Conservation (phyloP, 202 grass and related monocot species). For the Digitaria exilis region DNA sequence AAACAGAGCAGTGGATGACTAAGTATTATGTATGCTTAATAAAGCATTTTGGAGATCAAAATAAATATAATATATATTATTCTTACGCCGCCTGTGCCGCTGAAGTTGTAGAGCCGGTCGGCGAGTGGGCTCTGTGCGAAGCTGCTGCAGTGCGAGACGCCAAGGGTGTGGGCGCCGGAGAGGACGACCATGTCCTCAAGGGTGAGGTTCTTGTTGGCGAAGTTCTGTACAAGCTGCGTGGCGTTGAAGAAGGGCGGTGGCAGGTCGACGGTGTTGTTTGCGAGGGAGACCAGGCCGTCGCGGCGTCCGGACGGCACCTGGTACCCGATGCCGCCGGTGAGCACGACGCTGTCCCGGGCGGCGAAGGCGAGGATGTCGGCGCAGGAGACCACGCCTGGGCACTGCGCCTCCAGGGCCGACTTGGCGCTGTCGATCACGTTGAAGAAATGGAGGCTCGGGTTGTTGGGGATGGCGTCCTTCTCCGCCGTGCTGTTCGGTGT, state of each 20-base stretch:
- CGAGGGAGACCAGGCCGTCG: slow-evolving; percentile 39
- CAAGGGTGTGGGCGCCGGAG: slow-evolving; percentile 73
- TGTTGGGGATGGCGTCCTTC: slow-evolving; percentile 47
- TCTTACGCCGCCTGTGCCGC: slow-evolving; percentile 29
- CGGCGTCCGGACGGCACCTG: slow-evolving; percentile 56
- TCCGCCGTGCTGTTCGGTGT: slow-evolving; percentile 35
- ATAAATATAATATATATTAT: background rate
- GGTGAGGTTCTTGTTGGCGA: slow-evolving; percentile 48
- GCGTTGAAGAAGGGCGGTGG: slow-evolving; percentile 25
- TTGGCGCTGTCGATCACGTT: background rate
- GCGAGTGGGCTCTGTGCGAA: background rate
- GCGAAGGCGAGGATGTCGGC: slow-evolving; percentile 66
- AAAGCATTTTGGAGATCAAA: background rate
- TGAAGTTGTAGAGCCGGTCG: slow-evolving; percentile 53
- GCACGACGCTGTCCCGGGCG: background rate
- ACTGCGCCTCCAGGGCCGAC: slow-evolving; percentile 49
- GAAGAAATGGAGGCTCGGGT: slow-evolving; percentile 42
- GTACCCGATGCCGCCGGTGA: slow-evolving; percentile 38
- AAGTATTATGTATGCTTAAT: background rate
- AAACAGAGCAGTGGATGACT: background rate
- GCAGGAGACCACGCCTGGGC: slow-evolving; percentile 79
- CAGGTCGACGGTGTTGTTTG: slow-evolving; percentile 32
- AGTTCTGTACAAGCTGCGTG: slow-evolving; percentile 45
- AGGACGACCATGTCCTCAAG: background rate
- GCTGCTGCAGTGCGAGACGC: slow-evolving; percentile 51